Base-by-base conservation (phyloP, 192 early-diverging fungal species). In the Rhizophagus clarus region DNA sequence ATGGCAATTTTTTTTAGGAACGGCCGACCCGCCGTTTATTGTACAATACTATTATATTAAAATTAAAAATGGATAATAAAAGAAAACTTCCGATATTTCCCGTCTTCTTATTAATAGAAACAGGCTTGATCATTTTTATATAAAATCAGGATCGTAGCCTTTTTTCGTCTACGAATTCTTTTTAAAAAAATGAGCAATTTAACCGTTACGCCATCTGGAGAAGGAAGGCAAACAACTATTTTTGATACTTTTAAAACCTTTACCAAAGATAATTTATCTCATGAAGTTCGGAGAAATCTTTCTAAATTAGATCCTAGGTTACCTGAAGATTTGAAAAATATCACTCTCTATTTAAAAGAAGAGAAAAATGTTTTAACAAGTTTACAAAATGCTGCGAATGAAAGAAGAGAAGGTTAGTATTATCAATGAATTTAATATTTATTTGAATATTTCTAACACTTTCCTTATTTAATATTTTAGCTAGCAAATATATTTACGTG, bases 281-380 rank as follows among this genome's bases (percentile, higher is more conserved):
- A 79, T 71, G 77, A 61, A 11, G 68, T 79, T n/a, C 67, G 77
- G 37, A 42, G 77, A 29, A 79, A 79, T 49, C 42, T 79, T 14
- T 37, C 69, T 12, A 68, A 61, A 45, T 22, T 79, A 26, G 77
- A 79, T 29, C 77, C 77, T 28, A 49, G 77, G 7, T 37, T 79
- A 40, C 49, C 77, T 14, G 64, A 71, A 20, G 77, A 79, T 11
- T 24, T 79, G 29, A 79, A 61, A 28, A 79, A 79, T 37, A 71
- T 79, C 26, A 28, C 67, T 22, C 56, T 79, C 11, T 49, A 51
- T 6, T 26, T 79, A 11, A 79, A 70, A 40, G 77, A 79, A 61
- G 67, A 79, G 32, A 79, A 61, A 71, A 79, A 79, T 42, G 22
- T 79, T 34, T 40, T 79, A 9, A 71, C 49, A 26, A 79, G 77